These are phyloP conservation scores for Auriculariales sp. DNA, from an alignment of 768 basidiomycete species.

Conservation along the genomic window DNA sequence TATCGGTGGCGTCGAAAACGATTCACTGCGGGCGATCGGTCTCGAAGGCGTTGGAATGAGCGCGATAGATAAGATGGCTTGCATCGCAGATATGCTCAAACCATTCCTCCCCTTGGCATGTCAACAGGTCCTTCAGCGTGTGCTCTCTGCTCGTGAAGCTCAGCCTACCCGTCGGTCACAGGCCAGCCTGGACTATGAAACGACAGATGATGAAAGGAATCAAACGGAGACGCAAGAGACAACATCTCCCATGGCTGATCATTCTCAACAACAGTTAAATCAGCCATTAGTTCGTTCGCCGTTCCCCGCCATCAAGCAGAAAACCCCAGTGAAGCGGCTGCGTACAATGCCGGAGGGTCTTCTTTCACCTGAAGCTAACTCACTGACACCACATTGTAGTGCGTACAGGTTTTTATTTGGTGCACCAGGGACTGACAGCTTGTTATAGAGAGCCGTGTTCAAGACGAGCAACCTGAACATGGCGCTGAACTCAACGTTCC, in stretches of 20 bases:
- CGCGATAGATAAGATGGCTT: slow-evolving; percentile 28
- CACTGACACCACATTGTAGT: not conserved
- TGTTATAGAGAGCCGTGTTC: too few species aligned
- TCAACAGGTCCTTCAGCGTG: not conserved
- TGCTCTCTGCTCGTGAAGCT: not conserved
- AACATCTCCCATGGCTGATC: not conserved
- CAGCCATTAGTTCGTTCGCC: not conserved
- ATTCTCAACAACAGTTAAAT: not conserved
- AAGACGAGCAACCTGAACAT: not conserved
- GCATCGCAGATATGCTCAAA: slow-evolving; percentile 18
- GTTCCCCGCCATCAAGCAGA: not conserved
- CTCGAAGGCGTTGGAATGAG: slow-evolving; percentile 28
- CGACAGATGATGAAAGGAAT: not conserved
- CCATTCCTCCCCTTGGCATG: too few species aligned
- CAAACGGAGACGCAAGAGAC: not conserved
- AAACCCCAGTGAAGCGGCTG: not conserved
- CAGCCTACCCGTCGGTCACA: not conserved
- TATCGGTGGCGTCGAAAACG: slow-evolving; percentile 25
- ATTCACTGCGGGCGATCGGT: slow-evolving; percentile 43
- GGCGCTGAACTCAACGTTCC: not conserved
- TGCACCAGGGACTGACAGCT: not conserved
- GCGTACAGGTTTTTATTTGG: not conserved
- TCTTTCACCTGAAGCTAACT: not conserved
- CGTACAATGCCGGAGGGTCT: not conserved
- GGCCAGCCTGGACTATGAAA: not conserved